Evolutionary conservation across 1,139 yeast genomes (phyloP).

Genomic region (Candida sanyaensis): DNA sequence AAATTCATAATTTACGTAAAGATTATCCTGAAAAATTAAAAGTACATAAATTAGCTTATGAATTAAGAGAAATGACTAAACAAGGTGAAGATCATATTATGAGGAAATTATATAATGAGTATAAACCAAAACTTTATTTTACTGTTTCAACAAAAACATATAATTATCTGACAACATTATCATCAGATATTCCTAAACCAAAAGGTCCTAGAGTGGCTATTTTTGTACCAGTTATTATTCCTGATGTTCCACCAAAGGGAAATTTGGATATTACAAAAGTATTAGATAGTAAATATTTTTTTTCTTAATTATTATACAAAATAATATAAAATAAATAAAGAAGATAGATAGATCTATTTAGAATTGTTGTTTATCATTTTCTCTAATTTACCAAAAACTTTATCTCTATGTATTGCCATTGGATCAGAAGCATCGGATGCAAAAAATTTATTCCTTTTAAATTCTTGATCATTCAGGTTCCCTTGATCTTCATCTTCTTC

Average conservation of each 20-base stretch:
- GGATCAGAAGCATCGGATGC: constrained; percentile 58
- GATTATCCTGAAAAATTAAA: constrained; percentile 10
- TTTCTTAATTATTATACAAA: constrained; percentile 27
- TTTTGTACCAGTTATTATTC: constrained; percentile 27
- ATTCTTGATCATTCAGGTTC: constrained; percentile 17
- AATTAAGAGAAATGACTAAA: constrained; percentile 13
- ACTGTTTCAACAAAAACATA: constrained; percentile 11
- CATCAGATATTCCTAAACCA: neutral
- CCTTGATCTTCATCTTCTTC: constrained; percentile 16
- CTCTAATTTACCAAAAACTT: constrained; percentile 58
- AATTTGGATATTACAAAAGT: constrained; percentile 34
- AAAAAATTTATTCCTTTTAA: constrained; percentile 50
- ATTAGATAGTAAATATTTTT: constrained; percentile 36
- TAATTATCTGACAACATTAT: neutral
- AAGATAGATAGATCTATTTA: neutral
- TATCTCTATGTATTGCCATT: constrained; percentile 62
- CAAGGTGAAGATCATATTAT: constrained; percentile 6
- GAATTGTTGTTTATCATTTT: constrained; percentile 36
- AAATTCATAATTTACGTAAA: constrained; percentile 17
- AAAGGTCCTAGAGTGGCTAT: constrained; percentile 17
- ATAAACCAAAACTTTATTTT: constrained; percentile 24
- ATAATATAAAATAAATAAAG: too few relatives aligned
- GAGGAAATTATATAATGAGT: constrained; percentile 16
- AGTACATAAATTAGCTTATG: constrained; percentile 18
- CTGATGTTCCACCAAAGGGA: constrained; percentile 34